Evolutionary conservation across 2,329 filamentous ascomycete genomes (phyloP).

Genomic region (Botrytis tulipae): DNA sequence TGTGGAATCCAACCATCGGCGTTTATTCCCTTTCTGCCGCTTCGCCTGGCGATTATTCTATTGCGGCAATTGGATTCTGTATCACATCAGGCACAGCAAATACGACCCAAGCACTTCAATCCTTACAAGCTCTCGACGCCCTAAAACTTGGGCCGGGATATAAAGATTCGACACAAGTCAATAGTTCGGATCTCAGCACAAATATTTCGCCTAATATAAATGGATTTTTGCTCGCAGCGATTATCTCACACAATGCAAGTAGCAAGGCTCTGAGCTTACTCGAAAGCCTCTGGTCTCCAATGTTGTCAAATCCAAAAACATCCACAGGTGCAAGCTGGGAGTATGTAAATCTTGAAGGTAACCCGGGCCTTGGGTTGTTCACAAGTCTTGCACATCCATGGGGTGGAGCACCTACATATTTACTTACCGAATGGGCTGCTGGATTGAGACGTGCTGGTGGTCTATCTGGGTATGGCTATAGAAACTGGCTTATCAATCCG

Average conservation of each 20-base stretch:
- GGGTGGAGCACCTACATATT: conserved; percentile 47
- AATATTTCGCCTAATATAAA: background rate
- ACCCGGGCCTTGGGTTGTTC: conserved; percentile 44
- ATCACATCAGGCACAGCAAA: background rate
- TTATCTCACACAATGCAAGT: background rate
- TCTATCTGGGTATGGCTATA: background rate
- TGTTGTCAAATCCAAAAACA: conserved; percentile 42
- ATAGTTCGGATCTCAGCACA: background rate
- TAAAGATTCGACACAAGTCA: background rate
- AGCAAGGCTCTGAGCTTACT: conserved; percentile 35
- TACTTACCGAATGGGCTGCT: conserved; percentile 33
- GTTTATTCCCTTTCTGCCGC: conserved; percentile 37
- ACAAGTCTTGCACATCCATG: conserved; percentile 47
- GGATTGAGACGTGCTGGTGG: background rate
- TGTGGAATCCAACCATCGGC: conserved; percentile 40
- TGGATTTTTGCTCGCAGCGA: conserved; percentile 3
- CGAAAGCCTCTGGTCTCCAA: conserved; percentile 43
- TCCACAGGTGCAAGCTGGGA: conserved; percentile 47
- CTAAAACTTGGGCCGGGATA: background rate
- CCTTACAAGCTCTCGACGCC: background rate
- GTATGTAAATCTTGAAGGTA: conserved; percentile 39
- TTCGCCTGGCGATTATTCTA: conserved; percentile 37
- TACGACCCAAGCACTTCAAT: background rate
- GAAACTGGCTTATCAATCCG: background rate
- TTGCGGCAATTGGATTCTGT: conserved; percentile 24